These are phyloP conservation scores for Rhizopogon roseolus DNA, from an alignment of 768 basidiomycete genomes.

Conservation along the genomic window DNA sequence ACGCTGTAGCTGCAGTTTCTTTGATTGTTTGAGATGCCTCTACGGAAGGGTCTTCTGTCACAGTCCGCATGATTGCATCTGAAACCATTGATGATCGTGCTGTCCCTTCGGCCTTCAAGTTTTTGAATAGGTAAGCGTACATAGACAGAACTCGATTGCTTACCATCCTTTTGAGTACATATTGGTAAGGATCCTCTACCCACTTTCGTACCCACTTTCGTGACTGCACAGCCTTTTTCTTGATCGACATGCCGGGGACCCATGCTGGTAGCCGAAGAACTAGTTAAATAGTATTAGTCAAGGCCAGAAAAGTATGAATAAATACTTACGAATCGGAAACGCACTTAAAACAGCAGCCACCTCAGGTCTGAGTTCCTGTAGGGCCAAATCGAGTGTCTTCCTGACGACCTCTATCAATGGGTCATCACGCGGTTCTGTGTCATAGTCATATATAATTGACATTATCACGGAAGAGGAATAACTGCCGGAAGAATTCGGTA, in stretches of 20 bases:
- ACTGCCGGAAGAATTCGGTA: conserved; percentile 7
- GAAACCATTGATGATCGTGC: conserved; percentile 13
- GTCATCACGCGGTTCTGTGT: conserved; percentile 24
- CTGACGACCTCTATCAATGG: conserved; percentile 20
- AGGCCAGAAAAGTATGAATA: not conserved
- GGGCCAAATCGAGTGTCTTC: conserved; percentile 19
- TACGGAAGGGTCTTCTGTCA: not conserved
- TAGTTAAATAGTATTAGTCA: conserved; percentile 4
- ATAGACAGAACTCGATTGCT: not conserved
- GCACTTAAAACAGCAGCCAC: conserved; percentile 11
- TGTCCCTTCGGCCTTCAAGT: conserved; percentile 6
- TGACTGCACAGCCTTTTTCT: conserved; percentile 15
- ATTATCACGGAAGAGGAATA: conserved; percentile 25
- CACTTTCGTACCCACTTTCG: conserved; percentile 13
- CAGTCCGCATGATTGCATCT: conserved; percentile 8
- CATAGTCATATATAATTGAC: conserved; percentile 27
- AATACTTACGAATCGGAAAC: conserved; percentile 7
- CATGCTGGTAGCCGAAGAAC: conserved; percentile 22
- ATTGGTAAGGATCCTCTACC: conserved; percentile 17
- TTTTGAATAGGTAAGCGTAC: not conserved
- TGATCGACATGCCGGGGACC: conserved; percentile 25
- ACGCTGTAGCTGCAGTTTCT: conserved; percentile 15
- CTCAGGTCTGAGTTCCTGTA: conserved; percentile 18
- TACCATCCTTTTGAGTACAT: conserved; percentile 10
- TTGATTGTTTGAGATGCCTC: conserved; percentile 11